Evolutionary conservation across 805 yeast genomes (phyloP).

Genomic region (Blastobotrys attinorum): DNA sequence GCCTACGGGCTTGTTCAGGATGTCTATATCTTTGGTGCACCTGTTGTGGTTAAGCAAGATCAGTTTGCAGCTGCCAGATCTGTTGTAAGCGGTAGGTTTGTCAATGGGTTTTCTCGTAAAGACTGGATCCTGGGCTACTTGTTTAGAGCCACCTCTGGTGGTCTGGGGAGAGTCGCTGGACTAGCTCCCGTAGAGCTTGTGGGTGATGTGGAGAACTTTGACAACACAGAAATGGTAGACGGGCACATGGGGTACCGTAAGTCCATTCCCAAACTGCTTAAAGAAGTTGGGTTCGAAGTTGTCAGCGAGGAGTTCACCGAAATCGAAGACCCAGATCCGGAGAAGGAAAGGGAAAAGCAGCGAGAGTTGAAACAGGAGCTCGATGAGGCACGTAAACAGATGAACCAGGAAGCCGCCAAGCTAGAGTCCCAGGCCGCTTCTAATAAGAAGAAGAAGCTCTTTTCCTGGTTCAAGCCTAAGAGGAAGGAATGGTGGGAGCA

Average conservation of each 20-base stretch:
- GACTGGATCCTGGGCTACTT: constrained; percentile 96
- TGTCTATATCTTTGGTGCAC: constrained; percentile 82
- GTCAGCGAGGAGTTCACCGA: constrained; percentile 87
- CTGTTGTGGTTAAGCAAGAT: constrained; percentile 70
- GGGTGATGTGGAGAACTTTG: constrained; percentile 66
- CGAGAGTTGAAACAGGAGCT: constrained; percentile 76
- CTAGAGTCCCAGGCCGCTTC: constrained; percentile 16
- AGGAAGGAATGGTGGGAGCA: constrained; percentile 53
- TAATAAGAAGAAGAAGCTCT: constrained; percentile 25
- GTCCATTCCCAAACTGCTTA: constrained; percentile 77
- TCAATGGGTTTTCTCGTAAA: constrained; percentile 83
- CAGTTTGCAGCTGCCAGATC: constrained; percentile 72
- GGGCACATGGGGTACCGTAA: constrained; percentile 98
- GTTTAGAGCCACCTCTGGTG: constrained; percentile 94
- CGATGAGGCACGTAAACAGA: constrained; percentile 69
- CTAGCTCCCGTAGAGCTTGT: constrained; percentile 56
- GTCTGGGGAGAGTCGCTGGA: constrained; percentile 86
- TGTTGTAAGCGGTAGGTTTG: constrained; percentile 81
- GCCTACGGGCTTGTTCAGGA: constrained; percentile 86
- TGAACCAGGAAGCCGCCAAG: constrained; percentile 30
- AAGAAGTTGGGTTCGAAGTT: constrained; percentile 67
- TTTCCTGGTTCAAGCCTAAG: constrained; percentile 41
- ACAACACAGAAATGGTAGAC: constrained; percentile 77
- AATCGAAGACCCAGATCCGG: constrained; percentile 93
- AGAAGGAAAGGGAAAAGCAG: constrained; percentile 66